These are phyloP conservation scores for Pseudozyma tsukubaensis DNA, from an alignment of 1,284 basidiomycete genomes.

Conservation along the genomic window DNA sequence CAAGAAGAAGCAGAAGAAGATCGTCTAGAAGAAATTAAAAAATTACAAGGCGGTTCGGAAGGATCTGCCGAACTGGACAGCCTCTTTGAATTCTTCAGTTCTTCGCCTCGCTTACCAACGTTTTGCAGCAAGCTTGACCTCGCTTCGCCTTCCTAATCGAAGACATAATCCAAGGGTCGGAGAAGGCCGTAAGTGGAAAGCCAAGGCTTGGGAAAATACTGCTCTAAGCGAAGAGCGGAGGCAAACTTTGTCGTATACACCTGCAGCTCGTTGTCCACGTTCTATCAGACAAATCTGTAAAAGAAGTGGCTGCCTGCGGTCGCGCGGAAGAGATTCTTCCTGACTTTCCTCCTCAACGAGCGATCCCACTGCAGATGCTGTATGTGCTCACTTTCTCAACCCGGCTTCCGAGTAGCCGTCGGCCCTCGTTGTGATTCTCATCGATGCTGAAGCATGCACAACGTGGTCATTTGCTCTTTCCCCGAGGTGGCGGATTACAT, in stretches of 20 bases:
- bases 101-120: conserved; percentile 6
- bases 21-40: no score
- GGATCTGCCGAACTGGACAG: conserved; percentile 18
- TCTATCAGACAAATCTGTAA: no score
- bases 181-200: conserved; percentile 6
- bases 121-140: neutral
- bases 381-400: neutral
- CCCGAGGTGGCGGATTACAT: no score
- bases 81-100: conserved; percentile 3
- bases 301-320: no score
- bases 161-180: conserved; percentile 4
- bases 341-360: no score
- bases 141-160: neutral
- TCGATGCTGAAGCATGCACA: no score
- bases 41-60: conserved; percentile 9
- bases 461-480: no score
- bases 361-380: no score
- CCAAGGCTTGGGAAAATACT: no score
- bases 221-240: no score
- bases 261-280: conserved; percentile 9
- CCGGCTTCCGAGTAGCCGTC: conserved; percentile 1
- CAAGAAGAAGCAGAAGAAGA: neutral
- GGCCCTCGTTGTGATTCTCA: no score
- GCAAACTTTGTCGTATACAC: no score
- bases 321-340: conserved; percentile 2